Conservation (phyloP, 2,329 filamentous ascomycete genomes). For the Fusarium temperatum region DNA sequence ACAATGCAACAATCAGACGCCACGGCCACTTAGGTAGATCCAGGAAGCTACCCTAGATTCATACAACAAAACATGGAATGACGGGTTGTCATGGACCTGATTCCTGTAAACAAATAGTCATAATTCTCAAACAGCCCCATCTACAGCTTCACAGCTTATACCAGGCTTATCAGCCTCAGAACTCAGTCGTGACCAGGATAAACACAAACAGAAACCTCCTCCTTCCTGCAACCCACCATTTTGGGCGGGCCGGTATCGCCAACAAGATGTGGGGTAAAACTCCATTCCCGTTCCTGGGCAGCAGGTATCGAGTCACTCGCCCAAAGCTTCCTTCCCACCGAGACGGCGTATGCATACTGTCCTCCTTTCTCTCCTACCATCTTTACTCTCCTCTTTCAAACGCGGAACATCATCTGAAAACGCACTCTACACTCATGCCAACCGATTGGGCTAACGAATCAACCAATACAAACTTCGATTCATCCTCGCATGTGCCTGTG, state of each 20-base stretch:
- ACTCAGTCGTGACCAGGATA: conserved; percentile 3
- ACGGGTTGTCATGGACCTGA: background rate
- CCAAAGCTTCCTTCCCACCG: conserved; percentile 33
- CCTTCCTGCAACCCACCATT: conserved; percentile 32
- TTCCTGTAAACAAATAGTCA: background rate
- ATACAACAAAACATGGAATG: background rate
- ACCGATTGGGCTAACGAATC: background rate
- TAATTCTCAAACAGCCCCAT: background rate
- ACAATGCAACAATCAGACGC: conserved; percentile 12
- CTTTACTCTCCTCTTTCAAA: background rate
- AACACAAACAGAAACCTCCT: background rate
- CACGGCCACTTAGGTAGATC: background rate
- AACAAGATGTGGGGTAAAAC: conserved; percentile 41
- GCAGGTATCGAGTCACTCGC: conserved; percentile 28
- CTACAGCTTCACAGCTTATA: conserved; percentile 21
- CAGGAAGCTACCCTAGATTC: conserved; percentile 11
- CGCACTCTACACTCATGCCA: background rate
- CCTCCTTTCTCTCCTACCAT: background rate
- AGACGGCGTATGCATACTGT: conserved; percentile 32
- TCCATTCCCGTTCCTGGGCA: conserved; percentile 14
- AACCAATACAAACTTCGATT: background rate
- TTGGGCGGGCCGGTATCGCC: conserved; percentile 41
- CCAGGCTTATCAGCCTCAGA: background rate
- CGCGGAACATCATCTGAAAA: background rate
- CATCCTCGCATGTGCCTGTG: conserved; percentile 48